Percentiles rank a stretch among this genome's conserved stretches.
Evolutionary conservation across 2,329 filamentous ascomycete genomes (phyloP).

Genomic region (Colletotrichum sp.): DNA sequence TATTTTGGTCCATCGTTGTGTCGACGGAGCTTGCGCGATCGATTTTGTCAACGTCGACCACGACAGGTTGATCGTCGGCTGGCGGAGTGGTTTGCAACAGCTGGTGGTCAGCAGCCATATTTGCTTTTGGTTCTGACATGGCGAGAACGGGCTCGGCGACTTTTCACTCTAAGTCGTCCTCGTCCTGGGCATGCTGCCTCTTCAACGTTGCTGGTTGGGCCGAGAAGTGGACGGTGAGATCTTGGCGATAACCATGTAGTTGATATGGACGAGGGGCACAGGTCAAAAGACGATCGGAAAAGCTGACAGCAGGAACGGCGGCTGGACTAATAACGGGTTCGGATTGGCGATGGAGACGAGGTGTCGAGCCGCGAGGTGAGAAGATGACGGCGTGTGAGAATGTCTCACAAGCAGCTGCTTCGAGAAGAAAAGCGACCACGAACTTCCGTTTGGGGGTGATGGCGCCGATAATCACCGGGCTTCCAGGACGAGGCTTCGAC

Average conservation of each 20-base stretch:
- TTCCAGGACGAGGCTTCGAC: not conserved
- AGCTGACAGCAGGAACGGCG: not conserved
- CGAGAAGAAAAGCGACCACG: not conserved
- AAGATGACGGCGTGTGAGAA: not conserved
- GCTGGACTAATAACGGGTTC: not conserved
- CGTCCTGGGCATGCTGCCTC: not conserved
- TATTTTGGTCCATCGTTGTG: slow-evolving; percentile 28
- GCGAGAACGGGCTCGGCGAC: not conserved
- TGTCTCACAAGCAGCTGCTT: not conserved
- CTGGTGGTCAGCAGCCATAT: not conserved
- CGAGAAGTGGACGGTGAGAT: not conserved
- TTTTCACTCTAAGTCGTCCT: not conserved
- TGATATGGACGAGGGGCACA: not conserved
- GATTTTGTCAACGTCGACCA: slow-evolving; percentile 33
- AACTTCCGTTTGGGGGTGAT: not conserved
- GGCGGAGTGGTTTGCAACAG: not conserved
- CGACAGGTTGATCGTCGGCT: not conserved
- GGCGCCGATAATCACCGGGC: not conserved
- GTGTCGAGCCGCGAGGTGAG: not conserved
- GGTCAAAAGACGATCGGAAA: not conserved
- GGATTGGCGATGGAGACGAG: not conserved
- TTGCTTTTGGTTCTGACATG: not conserved
- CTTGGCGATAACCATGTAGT: not conserved
- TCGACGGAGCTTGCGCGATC: slow-evolving; percentile 38
- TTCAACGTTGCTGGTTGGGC: not conserved